These are phyloP conservation scores for Globisporangium megalacanthum DNA, from an alignment of 352 stramenopile species.

Conservation along the genomic window DNA sequence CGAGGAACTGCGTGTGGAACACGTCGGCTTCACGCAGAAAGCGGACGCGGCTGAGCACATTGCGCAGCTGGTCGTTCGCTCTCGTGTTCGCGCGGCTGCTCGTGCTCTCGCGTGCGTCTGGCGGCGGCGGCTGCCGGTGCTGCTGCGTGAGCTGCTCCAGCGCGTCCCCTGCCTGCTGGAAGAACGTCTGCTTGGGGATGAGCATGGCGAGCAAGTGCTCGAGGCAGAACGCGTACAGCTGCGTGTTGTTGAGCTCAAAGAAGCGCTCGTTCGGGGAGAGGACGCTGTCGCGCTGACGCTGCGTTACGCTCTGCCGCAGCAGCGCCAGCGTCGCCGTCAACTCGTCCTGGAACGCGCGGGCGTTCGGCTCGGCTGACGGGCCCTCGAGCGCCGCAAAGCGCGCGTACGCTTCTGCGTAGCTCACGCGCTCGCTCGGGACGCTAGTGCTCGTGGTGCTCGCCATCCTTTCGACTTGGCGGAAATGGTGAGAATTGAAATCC, in stretches of 20 bases:
- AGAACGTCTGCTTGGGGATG: slow-evolving; percentile 68
- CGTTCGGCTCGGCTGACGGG: slow-evolving; percentile 35
- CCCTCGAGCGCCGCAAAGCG: slow-evolving; percentile 40
- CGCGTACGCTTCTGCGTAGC: slow-evolving; percentile 31
- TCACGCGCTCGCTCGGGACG: slow-evolving; percentile 23
- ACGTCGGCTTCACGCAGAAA: slow-evolving; percentile 68
- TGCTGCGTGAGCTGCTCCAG: slow-evolving; percentile 15
- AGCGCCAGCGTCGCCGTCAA: slow-evolving; percentile 25
- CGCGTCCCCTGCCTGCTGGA: slow-evolving; percentile 26
- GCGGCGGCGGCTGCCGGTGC: slow-evolving; percentile 13
- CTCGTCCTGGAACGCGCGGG: slow-evolving; percentile 41
- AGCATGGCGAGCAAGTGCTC: slow-evolving; percentile 82
- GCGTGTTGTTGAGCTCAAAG: slow-evolving; percentile 73
- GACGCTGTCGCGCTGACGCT: slow-evolving; percentile 59
- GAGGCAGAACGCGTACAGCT: slow-evolving; percentile 78
- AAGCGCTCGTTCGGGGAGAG: slow-evolving; percentile 71
- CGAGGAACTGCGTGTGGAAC: slow-evolving; percentile 73
- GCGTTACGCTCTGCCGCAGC: slow-evolving; percentile 33
- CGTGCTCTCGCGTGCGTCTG: neutral
- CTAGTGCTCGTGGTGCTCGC: slow-evolving; percentile 5
- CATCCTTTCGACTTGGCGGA: slow-evolving; percentile 1
- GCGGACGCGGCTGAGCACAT: slow-evolving; percentile 56
- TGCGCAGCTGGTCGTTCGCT: slow-evolving; percentile 46
- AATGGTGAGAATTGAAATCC: neutral
- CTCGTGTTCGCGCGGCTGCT: slow-evolving; percentile 11